Evolutionary conservation across 768 basidiomycete species (phyloP).

Genomic region (Rhodotorula babjevae): DNA sequence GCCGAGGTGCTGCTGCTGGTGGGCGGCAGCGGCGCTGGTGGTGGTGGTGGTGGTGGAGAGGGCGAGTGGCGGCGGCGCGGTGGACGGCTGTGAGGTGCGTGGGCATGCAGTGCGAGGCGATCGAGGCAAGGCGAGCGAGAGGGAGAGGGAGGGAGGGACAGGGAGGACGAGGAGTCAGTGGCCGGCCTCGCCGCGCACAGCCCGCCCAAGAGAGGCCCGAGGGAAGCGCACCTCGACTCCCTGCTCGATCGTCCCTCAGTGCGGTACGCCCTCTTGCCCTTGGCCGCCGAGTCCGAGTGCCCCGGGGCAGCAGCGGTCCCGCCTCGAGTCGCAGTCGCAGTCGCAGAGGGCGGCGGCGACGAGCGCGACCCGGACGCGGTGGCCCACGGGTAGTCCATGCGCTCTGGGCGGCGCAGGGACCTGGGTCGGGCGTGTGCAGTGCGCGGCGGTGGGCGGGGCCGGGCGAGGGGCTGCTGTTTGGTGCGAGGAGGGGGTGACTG

Average conservation of each 20-base stretch:
- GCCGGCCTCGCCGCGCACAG: neutral
- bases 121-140: too few relatives aligned
- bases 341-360: neutral
- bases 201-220: neutral
- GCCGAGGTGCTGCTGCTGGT: too few relatives aligned
- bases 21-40: too few relatives aligned
- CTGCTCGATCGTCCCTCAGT: neutral
- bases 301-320: neutral
- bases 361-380: neutral
- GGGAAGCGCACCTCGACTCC: neutral
- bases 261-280: neutral
- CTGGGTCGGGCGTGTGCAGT: neutral
- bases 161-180: neutral
- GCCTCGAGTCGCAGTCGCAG: neutral
- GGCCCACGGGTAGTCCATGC: neutral
- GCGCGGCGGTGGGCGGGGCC: too few relatives aligned
- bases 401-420: neutral
- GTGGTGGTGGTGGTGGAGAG: too few relatives aligned
- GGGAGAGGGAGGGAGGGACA: too few relatives aligned
- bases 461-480: too few relatives aligned
- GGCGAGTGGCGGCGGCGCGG: neutral
- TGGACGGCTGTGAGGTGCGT: neutral
- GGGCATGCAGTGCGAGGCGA: too few relatives aligned
- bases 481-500: too few relatives aligned
- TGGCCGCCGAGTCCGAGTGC: neutral